These are phyloP conservation scores for Diutina sp. DNA, from an alignment of 1,139 yeast species.

Conservation along the genomic window DNA sequence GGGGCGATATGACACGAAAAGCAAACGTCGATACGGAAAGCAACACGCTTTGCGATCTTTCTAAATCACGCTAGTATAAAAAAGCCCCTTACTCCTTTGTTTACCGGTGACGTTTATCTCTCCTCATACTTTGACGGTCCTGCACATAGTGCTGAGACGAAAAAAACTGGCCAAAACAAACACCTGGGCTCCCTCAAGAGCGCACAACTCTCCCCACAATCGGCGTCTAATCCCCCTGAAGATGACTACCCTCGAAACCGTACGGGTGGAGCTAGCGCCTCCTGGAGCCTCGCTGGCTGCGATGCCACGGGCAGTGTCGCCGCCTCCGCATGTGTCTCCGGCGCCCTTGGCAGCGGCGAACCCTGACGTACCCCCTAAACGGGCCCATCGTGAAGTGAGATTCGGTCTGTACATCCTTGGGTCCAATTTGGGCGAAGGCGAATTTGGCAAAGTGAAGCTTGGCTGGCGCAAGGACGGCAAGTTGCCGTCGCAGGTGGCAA, in stretches of 20 bases:
- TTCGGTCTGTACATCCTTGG: slow-evolving; percentile 87
- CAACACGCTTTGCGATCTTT: too few relatives aligned
- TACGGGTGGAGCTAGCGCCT: background rate
- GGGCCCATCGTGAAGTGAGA: slow-evolving; percentile 40
- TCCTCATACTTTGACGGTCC: too few relatives aligned
- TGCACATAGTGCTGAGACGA: too few relatives aligned
- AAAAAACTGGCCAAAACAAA: too few relatives aligned
- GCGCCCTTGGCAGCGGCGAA: background rate
- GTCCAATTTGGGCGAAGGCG: slow-evolving; percentile 95
- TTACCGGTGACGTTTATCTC: too few relatives aligned
- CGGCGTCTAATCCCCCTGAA: background rate
- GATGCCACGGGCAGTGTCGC: background rate
- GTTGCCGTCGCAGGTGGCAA: slow-evolving; percentile 80
- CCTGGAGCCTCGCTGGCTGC: background rate
- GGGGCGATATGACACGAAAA: too few relatives aligned
- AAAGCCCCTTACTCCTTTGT: too few relatives aligned
- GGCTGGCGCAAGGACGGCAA: slow-evolving; percentile 87
- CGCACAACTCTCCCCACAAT: too few relatives aligned
- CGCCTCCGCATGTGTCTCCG: background rate
- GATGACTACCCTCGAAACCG: background rate
- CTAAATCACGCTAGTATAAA: too few relatives aligned
- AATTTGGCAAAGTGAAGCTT: slow-evolving; percentile 93
- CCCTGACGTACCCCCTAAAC: background rate
- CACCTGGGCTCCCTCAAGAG: too few relatives aligned
- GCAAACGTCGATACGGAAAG: too few relatives aligned